Base-by-base conservation (phyloP, 2,329 filamentous ascomycete genomes). In the Microdochium nivale region DNA sequence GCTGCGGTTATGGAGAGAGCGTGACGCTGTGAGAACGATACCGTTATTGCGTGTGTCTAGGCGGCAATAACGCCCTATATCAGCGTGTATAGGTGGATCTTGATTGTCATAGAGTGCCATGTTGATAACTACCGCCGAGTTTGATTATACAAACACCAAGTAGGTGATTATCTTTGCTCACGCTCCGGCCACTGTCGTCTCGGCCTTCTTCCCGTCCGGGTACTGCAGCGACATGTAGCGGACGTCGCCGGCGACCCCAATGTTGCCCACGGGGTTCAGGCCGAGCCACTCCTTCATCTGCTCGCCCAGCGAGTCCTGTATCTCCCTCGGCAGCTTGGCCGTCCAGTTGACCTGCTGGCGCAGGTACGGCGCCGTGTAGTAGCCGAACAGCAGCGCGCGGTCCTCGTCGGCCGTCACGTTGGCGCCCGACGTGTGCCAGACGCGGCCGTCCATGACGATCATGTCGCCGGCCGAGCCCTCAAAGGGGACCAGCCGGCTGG, bases 371-470 rank as follows among this genome's bases (percentile, higher is more conserved):
- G 55, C 56, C 24, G 63, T 65, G 50, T 68, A 68, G 37, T 64
- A 65, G 9, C 58, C 65, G 47, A 67, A 65, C 9, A 66, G n/a
- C 35, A 67, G 46, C 23, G 64, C 65, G 1, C 65, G 55, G 25
- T 67, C 63, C 51, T 63, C 49, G 32, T 64, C 61, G 47, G 58
- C 52, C 0, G 65, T 66, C 19, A 63, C 56, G 47, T 68, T 67
- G 32, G 52, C 49, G n/a, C 65, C 65, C 9, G 54, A 58, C 2
- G 65, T 68, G 33, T 67, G 65, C 65, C 65, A 67, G 2, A 68
- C 56, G 1, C 60, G 54, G 0, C 65, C 65, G 25, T 66, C 62
- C 62, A 67, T 65, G 33, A 65, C 54, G 37, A 68, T 54, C 10
- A 67, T 60, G 43, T 61, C 60, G 2, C 65, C 65, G 2, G 63